These are phyloP conservation scores for Boletales sp. DNA, from an alignment of 768 basidiomycete species.

Conservation along the genomic window DNA sequence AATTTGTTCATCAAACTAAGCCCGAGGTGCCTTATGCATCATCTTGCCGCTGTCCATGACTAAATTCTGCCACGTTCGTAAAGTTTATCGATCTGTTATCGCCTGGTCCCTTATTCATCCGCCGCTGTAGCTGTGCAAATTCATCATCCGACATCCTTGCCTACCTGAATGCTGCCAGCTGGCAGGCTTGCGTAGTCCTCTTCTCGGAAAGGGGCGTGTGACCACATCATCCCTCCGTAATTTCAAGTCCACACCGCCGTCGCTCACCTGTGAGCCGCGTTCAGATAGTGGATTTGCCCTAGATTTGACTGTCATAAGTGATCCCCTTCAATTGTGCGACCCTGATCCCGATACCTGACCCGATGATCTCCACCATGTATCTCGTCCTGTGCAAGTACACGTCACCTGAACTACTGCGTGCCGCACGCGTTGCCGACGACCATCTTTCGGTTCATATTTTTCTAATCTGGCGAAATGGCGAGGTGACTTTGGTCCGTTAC, in stretches of 20 bases:
- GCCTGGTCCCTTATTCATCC: too few species aligned
- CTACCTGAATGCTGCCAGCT: background rate
- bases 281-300: background rate
- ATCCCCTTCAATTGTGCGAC: background rate
- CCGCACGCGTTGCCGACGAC: background rate
- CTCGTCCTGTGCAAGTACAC: constrained; percentile 8
- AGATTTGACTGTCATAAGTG: background rate
- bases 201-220: background rate
- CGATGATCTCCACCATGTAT: constrained; percentile 17
- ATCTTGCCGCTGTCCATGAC: too few species aligned
- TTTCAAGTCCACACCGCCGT: background rate
- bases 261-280: background rate
- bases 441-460: background rate
- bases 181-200: background rate
- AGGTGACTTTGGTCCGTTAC: constrained; percentile 25
- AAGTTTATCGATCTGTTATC: too few species aligned
- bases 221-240: background rate
- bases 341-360: constrained; percentile 12
- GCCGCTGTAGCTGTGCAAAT: too few species aligned
- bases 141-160: background rate
- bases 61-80: too few species aligned
- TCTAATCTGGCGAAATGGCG: constrained; percentile 11
- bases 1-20: too few species aligned
- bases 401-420: constrained; percentile 9
- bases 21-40: too few species aligned